Percentiles rank a stretch among this genome's conserved stretches.
Conservation (phyloP, 768 basidiomycete species). For the Galerina marginata region DNA sequence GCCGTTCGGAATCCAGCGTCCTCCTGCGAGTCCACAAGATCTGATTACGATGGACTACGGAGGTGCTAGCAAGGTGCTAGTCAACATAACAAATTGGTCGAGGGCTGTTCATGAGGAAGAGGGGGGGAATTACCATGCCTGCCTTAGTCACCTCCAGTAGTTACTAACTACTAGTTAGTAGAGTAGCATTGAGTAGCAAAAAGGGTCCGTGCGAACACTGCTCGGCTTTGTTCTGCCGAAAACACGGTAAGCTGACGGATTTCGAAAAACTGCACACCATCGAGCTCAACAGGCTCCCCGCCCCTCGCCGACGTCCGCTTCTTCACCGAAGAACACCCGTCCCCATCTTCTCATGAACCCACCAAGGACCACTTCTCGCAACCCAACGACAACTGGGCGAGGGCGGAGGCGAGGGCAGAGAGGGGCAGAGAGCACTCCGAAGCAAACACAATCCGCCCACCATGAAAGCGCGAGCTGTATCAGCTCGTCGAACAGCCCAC, state of each 20-base stretch:
- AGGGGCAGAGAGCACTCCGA: conserved; percentile 40
- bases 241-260: conserved; percentile 5
- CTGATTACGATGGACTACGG: no score
- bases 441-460: conserved; percentile 40
- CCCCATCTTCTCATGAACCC: conserved; percentile 27
- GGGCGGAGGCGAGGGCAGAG: conserved; percentile 45
- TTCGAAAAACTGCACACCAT: conserved; percentile 4
- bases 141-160: no score
- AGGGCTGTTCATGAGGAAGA: no score
- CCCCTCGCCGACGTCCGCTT: conserved; percentile 31
- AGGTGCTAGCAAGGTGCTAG: no score
- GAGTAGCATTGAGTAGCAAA: no score
- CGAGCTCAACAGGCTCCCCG: conserved; percentile 23
- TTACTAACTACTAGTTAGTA: no score
- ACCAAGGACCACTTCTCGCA: no score
- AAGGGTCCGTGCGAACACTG: background rate
- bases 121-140: no score
- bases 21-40: no score
- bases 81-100: no score
- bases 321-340: conserved; percentile 45
- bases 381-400: conserved; percentile 41
- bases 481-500: conserved; percentile 82
- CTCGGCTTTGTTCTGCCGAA: conserved; percentile 3
- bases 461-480: conserved; percentile 70
- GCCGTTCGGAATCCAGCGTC: no score